A percentile compares a stretch with the other conserved stretches of the same genome.
These are phyloP conservation scores for Terana coerulea DNA, from an alignment of 768 basidiomycete genomes.

Conservation along the genomic window DNA sequence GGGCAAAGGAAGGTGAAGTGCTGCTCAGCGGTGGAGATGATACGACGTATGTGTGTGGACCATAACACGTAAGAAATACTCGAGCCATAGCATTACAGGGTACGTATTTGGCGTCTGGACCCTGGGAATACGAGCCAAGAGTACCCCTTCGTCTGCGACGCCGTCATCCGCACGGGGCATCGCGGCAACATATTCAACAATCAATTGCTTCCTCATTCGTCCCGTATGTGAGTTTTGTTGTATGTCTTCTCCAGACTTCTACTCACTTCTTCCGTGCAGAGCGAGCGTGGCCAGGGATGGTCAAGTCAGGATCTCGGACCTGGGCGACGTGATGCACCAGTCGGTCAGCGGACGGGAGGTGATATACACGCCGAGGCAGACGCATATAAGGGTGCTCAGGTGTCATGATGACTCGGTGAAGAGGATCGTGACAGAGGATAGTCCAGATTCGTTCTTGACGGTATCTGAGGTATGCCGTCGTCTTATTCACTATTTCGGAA, in stretches of 20 bases:
- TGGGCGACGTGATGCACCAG: conserved; percentile 30
- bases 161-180: conserved; percentile 78
- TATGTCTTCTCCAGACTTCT: background rate
- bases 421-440: conserved; percentile 74
- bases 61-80: background rate
- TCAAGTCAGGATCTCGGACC: conserved; percentile 77
- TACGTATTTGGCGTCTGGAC: conserved; percentile 79
- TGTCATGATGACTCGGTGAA: conserved; percentile 78
- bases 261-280: conserved; percentile 30
- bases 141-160: conserved; percentile 63
- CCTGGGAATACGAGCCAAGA: conserved; percentile 36
- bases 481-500: background rate
- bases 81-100: conserved; percentile 32
- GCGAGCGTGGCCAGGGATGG: conserved; percentile 72
- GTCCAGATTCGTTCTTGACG: conserved; percentile 71
- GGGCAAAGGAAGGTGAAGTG: conserved; percentile 63
- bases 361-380: conserved; percentile 40
- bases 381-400: conserved; percentile 49
- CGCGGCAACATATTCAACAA: conserved; percentile 82
- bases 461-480: conserved; percentile 62
- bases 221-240: conserved; percentile 58
- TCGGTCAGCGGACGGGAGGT: conserved; percentile 31
- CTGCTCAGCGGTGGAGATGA: conserved; percentile 75
- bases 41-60: conserved; percentile 43
- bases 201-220: conserved; percentile 73